Percentiles rank a stretch among this genome's conserved stretches.
These are phyloP conservation scores for Trichoderma parareesei DNA, from an alignment of 495 filamentous ascomycete genomes.

Conservation along the genomic window DNA sequence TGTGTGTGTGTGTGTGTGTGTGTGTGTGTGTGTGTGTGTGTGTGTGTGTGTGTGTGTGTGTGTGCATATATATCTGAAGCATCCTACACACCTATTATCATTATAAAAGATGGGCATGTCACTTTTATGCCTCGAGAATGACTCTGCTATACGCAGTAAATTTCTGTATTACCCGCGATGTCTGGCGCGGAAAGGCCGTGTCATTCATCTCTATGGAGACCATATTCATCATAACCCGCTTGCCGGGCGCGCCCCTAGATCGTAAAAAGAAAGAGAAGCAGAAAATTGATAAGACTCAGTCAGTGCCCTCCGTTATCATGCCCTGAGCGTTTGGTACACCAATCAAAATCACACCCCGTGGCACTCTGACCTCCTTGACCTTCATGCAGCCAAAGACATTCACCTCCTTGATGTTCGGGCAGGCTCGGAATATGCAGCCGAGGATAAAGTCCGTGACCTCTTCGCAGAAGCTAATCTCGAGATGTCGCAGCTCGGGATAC, in stretches of 20 bases:
- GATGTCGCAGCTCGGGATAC: conserved; percentile 57
- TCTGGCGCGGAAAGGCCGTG: neutral
- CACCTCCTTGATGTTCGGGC: conserved; percentile 61
- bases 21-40: too few relatives aligned
- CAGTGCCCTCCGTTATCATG: conserved; percentile 44
- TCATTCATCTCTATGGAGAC: neutral
- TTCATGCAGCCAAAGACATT: conserved; percentile 82
- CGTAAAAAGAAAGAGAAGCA: conserved; percentile 10
- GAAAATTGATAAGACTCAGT: conserved; percentile 10
- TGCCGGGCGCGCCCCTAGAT: too few relatives aligned
- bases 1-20: too few relatives aligned
- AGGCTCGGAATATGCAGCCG: conserved; percentile 63
- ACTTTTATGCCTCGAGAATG: too few relatives aligned
- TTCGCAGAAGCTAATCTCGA: conserved; percentile 74
- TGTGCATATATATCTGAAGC: too few relatives aligned
- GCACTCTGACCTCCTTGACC: conserved; percentile 60
- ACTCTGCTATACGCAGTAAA: too few relatives aligned
- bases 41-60: too few relatives aligned
- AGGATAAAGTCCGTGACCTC: conserved; percentile 67
- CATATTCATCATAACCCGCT: neutral
- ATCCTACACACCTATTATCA: too few relatives aligned
- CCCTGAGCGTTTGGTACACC: conserved; percentile 62
- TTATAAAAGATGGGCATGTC: too few relatives aligned
- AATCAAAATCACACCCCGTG: conserved; percentile 65
- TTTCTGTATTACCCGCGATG: too few relatives aligned